Conservation (phyloP, 169 alveolate species). For the Plasmodium ovale region DNA sequence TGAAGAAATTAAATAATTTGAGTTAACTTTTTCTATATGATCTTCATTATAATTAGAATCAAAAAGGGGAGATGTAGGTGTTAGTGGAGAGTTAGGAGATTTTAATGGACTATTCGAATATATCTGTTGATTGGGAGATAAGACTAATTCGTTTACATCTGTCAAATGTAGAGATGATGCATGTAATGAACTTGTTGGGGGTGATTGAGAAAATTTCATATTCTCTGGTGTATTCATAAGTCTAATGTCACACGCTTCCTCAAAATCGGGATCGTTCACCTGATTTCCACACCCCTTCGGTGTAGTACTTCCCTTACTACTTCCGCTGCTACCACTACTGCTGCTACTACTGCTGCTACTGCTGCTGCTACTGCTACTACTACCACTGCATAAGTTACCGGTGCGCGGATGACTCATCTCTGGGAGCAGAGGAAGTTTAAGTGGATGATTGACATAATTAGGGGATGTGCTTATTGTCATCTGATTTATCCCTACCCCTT, state of each 20-base stretch:
- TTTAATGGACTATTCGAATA: constrained; percentile 58
- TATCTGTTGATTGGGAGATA: constrained; percentile 70
- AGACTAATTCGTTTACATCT: constrained; percentile 72
- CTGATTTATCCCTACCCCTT: constrained; percentile 22
- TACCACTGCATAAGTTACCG: background rate
- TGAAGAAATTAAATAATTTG: constrained; percentile 61
- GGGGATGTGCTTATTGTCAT: constrained; percentile 11
- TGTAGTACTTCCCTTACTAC: background rate
- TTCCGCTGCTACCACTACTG: background rate
- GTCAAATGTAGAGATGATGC: constrained; percentile 69
- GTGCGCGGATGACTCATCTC: constrained; percentile 69
- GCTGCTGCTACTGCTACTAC: constrained; percentile 11
- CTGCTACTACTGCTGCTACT: constrained; percentile 1
- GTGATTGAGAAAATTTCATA: constrained; percentile 72
- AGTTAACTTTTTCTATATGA: constrained; percentile 58
- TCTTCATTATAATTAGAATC: constrained; percentile 68
- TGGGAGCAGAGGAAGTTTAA: constrained; percentile 38
- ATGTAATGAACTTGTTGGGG: constrained; percentile 74
- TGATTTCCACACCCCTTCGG: constrained; percentile 19
- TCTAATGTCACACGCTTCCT: constrained; percentile 74
- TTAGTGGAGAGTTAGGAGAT: constrained; percentile 40
- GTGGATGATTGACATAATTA: constrained; percentile 30
- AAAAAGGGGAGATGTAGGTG: constrained; percentile 53
- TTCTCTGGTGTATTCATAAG: constrained; percentile 66
- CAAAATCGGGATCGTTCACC: constrained; percentile 73